phyloP scores from a whole-genome alignment of 768 basidiomycete genomes.

The Psilocybe cyanescens region DNA sequence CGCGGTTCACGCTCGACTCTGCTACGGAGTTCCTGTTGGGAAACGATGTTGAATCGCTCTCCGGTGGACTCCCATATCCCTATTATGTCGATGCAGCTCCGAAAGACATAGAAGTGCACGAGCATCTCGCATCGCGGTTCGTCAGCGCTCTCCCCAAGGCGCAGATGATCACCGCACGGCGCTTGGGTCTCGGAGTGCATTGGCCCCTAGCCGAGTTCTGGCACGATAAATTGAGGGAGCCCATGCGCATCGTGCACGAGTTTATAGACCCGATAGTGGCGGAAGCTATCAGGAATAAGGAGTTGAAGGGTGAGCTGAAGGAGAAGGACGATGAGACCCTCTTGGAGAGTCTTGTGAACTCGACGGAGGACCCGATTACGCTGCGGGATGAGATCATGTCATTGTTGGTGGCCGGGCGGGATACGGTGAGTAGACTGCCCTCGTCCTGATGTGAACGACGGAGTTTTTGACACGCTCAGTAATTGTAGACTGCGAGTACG shows the following conservation, averaged over 20 bases:
- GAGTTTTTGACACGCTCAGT: background rate
- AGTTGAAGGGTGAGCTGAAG: constrained; percentile 19
- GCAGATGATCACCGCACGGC: constrained; percentile 34
- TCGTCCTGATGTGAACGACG: too few species aligned
- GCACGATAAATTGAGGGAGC: constrained; percentile 39
- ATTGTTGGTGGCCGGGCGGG: constrained; percentile 49
- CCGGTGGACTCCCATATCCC: constrained; percentile 14
- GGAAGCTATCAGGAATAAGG: constrained; percentile 34
- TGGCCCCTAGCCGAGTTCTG: constrained; percentile 52
- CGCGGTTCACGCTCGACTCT: constrained; percentile 63
- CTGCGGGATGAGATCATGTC: constrained; percentile 47
- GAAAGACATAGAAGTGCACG: background rate
- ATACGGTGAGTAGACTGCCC: constrained; percentile 34
- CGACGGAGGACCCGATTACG: constrained; percentile 39
- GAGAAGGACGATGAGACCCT: constrained; percentile 37
- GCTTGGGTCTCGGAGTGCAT: constrained; percentile 37
- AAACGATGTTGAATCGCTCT: constrained; percentile 39
- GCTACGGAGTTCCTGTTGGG: constrained; percentile 63
- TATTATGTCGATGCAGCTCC: background rate
- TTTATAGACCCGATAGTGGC: constrained; percentile 54
- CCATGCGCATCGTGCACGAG: constrained; percentile 44
- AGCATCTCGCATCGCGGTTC: constrained; percentile 29
- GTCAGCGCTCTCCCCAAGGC: constrained; percentile 39
- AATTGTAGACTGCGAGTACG: constrained; percentile 42
- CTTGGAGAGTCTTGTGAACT: constrained; percentile 46